Percentiles rank a stretch among this genome's conserved stretches.
Conservation (phyloP, 2,329 filamentous ascomycete genomes). For the Penicillium fuscoglaucum region DNA sequence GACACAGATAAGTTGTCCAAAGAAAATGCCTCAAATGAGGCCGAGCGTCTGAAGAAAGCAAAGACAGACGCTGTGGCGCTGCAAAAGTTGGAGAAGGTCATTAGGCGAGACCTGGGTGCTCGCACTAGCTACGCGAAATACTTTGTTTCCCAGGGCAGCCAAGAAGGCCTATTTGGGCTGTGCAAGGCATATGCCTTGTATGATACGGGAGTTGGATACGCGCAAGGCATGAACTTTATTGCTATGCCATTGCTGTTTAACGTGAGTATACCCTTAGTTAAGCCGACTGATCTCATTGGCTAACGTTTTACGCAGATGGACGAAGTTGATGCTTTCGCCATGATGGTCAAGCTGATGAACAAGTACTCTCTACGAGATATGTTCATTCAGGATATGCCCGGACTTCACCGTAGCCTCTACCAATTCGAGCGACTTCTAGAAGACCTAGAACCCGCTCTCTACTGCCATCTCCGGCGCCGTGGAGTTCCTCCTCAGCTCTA, state of each 20-base stretch:
- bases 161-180: slow-evolving; percentile 90
- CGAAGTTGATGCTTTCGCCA: slow-evolving; percentile 92
- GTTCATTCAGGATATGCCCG: slow-evolving; percentile 95
- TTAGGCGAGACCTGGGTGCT: slow-evolving; percentile 85
- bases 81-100: slow-evolving; percentile 84
- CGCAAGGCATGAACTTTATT: slow-evolving; percentile 98
- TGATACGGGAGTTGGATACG: slow-evolving; percentile 92
- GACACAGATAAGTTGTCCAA: slow-evolving; percentile 65
- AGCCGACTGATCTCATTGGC: background rate
- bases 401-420: slow-evolving; percentile 87
- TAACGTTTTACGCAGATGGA: slow-evolving; percentile 65
- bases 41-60: slow-evolving; percentile 72
- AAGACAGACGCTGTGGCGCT: slow-evolving; percentile 74
- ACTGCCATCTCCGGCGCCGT: slow-evolving; percentile 86
- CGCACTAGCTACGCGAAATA: slow-evolving; percentile 97
- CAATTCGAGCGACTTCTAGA: slow-evolving; percentile 94
- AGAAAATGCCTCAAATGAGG: slow-evolving; percentile 62
- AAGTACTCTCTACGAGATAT: slow-evolving; percentile 90
- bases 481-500: slow-evolving; percentile 90
- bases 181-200: slow-evolving; percentile 98
- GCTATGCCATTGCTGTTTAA: slow-evolving; percentile 97
- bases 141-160: slow-evolving; percentile 82
- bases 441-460: slow-evolving; percentile 89
- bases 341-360: slow-evolving; percentile 93
- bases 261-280: slow-evolving; percentile 50